A percentile compares a stretch with the other conserved stretches of the same genome.
phyloP scores from a whole-genome alignment of 2,329 filamentous ascomycete genomes.

The Leptographium lundbergii region DNA sequence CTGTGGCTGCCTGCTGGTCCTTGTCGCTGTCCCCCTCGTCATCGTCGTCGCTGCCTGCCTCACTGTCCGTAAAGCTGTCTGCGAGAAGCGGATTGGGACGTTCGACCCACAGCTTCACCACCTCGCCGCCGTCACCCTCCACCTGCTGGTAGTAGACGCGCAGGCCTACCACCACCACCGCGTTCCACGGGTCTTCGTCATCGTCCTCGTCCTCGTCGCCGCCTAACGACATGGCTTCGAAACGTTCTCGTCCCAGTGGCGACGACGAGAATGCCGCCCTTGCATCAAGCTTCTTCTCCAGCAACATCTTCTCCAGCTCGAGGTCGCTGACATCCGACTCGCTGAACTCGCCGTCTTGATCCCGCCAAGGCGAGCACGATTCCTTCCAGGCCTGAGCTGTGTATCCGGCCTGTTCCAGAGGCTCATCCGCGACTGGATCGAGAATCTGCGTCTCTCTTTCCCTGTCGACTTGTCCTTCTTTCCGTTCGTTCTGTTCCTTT shows the following conservation, averaged over 20 bases:
- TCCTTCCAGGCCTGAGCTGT: background rate
- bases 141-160: slow-evolving; percentile 40
- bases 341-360: slow-evolving; percentile 16
- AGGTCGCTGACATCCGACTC: slow-evolving; percentile 18
- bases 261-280: no score
- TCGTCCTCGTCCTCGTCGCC: slow-evolving; percentile 29
- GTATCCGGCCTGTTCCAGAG: no score
- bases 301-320: slow-evolving; percentile 16
- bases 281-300: background rate
- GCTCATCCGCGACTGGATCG: no score
- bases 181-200: slow-evolving; percentile 47
- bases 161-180: slow-evolving; percentile 43
- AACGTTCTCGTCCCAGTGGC: no score
- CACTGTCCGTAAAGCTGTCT: slow-evolving; percentile 12
- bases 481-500: slow-evolving; percentile 7
- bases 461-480: slow-evolving; percentile 21
- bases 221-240: no score
- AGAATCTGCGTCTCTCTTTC: slow-evolving; percentile 10
- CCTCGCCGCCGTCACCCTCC: slow-evolving; percentile 7
- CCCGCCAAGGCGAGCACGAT: background rate
- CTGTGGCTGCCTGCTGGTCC: slow-evolving; percentile 1
- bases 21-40: slow-evolving; percentile 6
- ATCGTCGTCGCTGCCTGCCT: slow-evolving; percentile 10
- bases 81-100: slow-evolving; percentile 19
- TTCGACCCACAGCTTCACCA: slow-evolving; percentile 17